Percentiles rank a stretch among this genome's conserved stretches.
Conservation (phyloP, 805 yeast genomes). For the Metschnikowia peoriensis region DNA sequence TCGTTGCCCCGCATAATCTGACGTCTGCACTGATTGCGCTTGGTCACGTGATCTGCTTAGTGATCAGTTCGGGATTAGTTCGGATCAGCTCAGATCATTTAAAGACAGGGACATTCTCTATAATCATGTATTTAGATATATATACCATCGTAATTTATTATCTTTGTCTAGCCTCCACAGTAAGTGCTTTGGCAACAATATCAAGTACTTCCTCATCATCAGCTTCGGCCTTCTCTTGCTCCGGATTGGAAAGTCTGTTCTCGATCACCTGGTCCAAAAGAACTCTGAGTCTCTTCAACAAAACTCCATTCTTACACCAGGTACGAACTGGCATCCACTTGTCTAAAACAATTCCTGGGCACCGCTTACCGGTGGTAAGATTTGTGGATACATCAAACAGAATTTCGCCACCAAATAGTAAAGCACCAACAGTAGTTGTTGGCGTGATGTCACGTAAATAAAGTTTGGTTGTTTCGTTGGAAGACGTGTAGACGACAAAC, state of each 20-base stretch:
- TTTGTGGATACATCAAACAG: conserved; percentile 50
- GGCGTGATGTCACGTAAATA: conserved; percentile 81
- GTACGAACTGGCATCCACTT: conserved; percentile 88
- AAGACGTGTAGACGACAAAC: conserved; percentile 61
- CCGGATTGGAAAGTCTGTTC: conserved; percentile 47
- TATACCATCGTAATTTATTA: too few relatives aligned
- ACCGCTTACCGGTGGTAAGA: conserved; percentile 45
- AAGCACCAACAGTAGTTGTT: conserved; percentile 62
- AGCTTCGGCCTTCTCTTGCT: conserved; percentile 13
- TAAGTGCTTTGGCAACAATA: conserved; percentile 18
- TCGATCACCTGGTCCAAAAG: conserved; percentile 68
- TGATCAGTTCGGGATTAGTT: not conserved
- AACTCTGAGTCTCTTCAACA: conserved; percentile 66
- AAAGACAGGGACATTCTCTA: too few relatives aligned
- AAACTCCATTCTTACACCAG: conserved; percentile 92
- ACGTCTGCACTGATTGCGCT: not conserved
- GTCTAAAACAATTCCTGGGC: conserved; percentile 84
- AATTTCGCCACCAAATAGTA: conserved; percentile 80
- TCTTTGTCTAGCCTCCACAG: conserved; percentile 4
- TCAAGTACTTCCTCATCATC: conserved; percentile 23
- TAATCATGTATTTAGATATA: too few relatives aligned
- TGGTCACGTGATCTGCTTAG: conserved; percentile 3
- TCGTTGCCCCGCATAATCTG: not conserved
- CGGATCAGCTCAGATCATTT: too few relatives aligned
- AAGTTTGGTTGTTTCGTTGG: conserved; percentile 63